Conservation (phyloP, 257 asterid species). For the Rauvolfia tetraphylla region DNA sequence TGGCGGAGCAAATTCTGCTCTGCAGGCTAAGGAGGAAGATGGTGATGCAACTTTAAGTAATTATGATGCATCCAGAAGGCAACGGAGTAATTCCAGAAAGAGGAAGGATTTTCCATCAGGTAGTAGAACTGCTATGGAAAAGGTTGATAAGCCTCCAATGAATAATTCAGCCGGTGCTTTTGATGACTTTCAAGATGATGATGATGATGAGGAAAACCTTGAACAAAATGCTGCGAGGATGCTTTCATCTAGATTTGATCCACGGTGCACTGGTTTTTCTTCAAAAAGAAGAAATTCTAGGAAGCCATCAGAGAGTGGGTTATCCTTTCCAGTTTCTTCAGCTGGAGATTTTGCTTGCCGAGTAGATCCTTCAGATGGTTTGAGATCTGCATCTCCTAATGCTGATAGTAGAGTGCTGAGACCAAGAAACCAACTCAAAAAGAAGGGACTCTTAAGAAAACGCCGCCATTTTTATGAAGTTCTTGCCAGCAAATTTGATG, state of each 20-base stretch:
- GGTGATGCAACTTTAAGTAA: conserved; percentile 26
- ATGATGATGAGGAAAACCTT: conserved; percentile 92
- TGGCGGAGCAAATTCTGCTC: conserved; percentile 30
- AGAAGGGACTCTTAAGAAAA: conserved; percentile 58
- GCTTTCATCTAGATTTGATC: conserved; percentile 98
- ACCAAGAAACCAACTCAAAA: conserved; percentile 64
- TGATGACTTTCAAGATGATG: conserved; percentile 62
- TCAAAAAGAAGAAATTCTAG: conserved; percentile 46
- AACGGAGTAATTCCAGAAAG: conserved; percentile 43
- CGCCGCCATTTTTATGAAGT: conserved; percentile 95
- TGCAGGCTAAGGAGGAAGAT: conserved; percentile 32
- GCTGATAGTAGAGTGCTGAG: conserved; percentile 62
- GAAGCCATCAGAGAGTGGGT: conserved; percentile 41
- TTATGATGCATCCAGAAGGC: conserved; percentile 37
- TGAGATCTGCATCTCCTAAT: conserved; percentile 48
- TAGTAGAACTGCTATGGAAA: conserved; percentile 36
- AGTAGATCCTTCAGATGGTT: conserved; percentile 43
- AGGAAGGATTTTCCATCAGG: conserved; percentile 37
- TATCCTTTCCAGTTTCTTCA: conserved; percentile 48
- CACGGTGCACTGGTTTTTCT: conserved; percentile 83
- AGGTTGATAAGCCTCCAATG: conserved; percentile 37
- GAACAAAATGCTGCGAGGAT: conserved; percentile 97
- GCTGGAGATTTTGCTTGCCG: conserved; percentile 36
- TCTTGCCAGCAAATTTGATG: conserved; percentile 56
- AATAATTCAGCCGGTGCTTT: conserved; percentile 40